Evolutionary conservation across 192 early-diverging fungal species (phyloP).

Genomic region (Coemansia sp.): DNA sequence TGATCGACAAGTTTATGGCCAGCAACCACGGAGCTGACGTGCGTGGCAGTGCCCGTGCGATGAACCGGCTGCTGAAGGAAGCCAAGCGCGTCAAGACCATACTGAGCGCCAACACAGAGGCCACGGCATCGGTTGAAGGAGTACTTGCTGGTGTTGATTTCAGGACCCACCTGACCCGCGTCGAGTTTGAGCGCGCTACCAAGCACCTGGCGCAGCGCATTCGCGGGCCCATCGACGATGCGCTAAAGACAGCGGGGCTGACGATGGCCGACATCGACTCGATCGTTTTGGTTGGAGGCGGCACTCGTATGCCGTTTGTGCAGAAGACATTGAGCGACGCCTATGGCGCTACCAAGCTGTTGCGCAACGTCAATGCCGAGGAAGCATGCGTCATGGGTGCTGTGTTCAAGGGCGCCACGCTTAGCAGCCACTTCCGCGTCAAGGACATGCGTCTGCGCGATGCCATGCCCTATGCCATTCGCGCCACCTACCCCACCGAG

Average conservation of each 20-base stretch:
- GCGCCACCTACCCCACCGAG: slow-evolving; percentile 47
- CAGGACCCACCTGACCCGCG: slow-evolving; percentile 69
- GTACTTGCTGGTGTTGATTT: slow-evolving; percentile 88
- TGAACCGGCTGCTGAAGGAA: slow-evolving; percentile 87
- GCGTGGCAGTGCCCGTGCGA: slow-evolving; percentile 70
- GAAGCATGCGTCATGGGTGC: slow-evolving; percentile 93
- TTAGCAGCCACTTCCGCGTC: slow-evolving; percentile 84
- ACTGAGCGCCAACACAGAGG: slow-evolving; percentile 90
- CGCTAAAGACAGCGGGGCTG: slow-evolving; percentile 65
- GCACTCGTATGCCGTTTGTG: slow-evolving; percentile 83
- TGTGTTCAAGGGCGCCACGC: slow-evolving; percentile 79
- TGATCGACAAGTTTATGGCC: slow-evolving; percentile 74
- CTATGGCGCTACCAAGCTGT: slow-evolving; percentile 82
- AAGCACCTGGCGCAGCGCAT: slow-evolving; percentile 69
- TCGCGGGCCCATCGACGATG: slow-evolving; percentile 67
- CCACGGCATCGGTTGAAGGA: slow-evolving; percentile 81
- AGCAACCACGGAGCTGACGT: slow-evolving; percentile 57
- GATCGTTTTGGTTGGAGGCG: slow-evolving; percentile 93
- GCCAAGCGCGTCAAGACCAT: slow-evolving; percentile 95
- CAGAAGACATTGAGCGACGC: slow-evolving; percentile 65
- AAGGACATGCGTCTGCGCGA: slow-evolving; percentile 87
- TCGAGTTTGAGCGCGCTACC: slow-evolving; percentile 69
- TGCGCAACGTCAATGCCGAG: slow-evolving; percentile 92
- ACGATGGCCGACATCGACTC: slow-evolving; percentile 73
- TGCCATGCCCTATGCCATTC: slow-evolving; percentile 57